Evolutionary conservation across 2,329 filamentous ascomycete genomes (phyloP).

Genomic region (Peltaster fructicola): DNA sequence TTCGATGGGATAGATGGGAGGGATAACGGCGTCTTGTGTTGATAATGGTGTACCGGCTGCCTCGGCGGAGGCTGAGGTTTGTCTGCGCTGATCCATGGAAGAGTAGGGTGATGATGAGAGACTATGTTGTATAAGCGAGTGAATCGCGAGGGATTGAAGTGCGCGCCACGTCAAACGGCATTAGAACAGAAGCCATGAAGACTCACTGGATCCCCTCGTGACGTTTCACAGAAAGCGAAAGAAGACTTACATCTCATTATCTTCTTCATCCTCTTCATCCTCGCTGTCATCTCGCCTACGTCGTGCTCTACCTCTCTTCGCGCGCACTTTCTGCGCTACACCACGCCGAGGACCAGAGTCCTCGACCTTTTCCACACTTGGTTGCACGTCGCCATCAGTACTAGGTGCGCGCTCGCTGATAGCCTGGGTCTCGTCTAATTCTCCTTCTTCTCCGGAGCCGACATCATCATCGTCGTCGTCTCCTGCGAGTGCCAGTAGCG

Average conservation of each 20-base stretch:
- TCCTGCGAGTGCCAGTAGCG: constrained; percentile 79
- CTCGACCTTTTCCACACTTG: constrained; percentile 21
- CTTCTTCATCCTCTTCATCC: constrained; percentile 50
- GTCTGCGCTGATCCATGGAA: too few species aligned
- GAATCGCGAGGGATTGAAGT: too few species aligned
- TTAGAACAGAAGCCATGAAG: too few species aligned
- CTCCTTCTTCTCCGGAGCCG: constrained; percentile 35
- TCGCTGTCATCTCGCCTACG: constrained; percentile 38
- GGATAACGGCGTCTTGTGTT: constrained; percentile 36
- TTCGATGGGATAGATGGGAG: constrained; percentile 66
- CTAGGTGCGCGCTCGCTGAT: constrained; percentile 40
- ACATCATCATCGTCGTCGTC: constrained; percentile 44
- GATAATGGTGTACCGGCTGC: too few species aligned
- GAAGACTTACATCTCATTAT: constrained; percentile 1
- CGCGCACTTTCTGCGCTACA: constrained; percentile 31
- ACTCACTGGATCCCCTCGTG: too few species aligned
- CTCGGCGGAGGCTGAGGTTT: background rate
- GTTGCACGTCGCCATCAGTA: constrained; percentile 23
- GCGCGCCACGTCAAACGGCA: too few species aligned
- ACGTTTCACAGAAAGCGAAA: too few species aligned
- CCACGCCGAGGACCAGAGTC: constrained; percentile 16
- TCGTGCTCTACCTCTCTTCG: constrained; percentile 23
- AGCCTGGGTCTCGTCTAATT: constrained; percentile 31
- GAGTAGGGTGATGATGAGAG: too few species aligned
- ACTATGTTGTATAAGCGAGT: too few species aligned